phyloP scores from a whole-genome alignment of 352 stramenopile genomes.

The Pythium diclinum region DNA sequence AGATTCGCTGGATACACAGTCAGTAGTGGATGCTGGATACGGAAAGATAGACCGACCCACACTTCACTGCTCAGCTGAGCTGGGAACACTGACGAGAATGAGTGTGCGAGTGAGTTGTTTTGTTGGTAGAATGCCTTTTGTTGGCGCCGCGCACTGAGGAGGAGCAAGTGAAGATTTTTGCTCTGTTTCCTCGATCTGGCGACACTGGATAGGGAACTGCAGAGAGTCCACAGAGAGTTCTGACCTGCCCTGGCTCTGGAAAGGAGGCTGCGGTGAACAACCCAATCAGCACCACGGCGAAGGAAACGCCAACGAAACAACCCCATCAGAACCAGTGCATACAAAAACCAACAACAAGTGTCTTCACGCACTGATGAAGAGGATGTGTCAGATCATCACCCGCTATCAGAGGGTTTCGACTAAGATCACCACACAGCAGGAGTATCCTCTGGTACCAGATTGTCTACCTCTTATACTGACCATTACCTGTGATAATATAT shows the following conservation, averaged over 20 bases:
- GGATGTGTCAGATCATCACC: not conserved
- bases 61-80: not conserved
- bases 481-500: not conserved
- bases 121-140: not conserved
- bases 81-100: not conserved
- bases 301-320: slow-evolving; percentile 11
- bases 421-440: not conserved
- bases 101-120: not conserved
- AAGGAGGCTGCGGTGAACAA: not conserved
- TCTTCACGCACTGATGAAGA: not conserved
- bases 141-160: not conserved
- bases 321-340: slow-evolving; percentile 5
- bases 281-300: not conserved
- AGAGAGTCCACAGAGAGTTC: slow-evolving; percentile 1
- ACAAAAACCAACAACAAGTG: slow-evolving; percentile 4
- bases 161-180: not conserved
- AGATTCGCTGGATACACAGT: slow-evolving; percentile 7
- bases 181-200: not conserved
- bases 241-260: slow-evolving; percentile 5
- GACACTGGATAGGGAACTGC: not conserved
- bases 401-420: not conserved
- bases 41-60: not conserved
- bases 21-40: not conserved
- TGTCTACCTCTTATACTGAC: not conserved
- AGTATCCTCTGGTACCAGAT: not conserved